phyloP scores from a whole-genome alignment of 169 alveolate species.

The Plasmodium inui region DNA sequence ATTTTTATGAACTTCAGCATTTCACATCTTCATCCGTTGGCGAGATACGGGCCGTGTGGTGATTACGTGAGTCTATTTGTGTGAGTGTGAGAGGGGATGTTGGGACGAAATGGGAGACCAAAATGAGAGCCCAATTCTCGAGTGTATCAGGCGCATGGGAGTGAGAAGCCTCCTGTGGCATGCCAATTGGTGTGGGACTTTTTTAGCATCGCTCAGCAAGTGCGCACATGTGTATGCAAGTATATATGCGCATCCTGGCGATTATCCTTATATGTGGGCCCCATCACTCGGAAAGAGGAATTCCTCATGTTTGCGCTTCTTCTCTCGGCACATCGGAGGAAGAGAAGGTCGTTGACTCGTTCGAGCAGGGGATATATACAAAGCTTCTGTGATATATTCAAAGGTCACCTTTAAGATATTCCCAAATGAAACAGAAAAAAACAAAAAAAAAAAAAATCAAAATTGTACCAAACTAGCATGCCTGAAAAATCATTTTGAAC shows the following conservation, averaged over 20 bases:
- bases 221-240: neutral
- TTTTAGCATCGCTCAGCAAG: neutral
- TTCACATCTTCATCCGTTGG: slow-evolving; percentile 43
- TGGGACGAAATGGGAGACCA: neutral
- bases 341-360: neutral
- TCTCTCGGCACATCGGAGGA: neutral
- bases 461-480: neutral
- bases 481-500: neutral
- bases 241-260: neutral
- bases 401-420: neutral
- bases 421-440: neutral
- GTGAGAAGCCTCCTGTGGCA: neutral
- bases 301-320: slow-evolving; percentile 1
- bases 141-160: neutral
- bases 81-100: neutral
- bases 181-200: neutral
- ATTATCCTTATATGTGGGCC: neutral
- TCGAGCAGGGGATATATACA: neutral
- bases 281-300: neutral
- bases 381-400: neutral
- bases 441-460: too few relatives aligned
- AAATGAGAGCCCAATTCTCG: neutral
- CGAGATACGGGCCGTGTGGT: neutral
- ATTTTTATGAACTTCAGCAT: slow-evolving; percentile 55
- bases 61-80: neutral